phyloP scores from a whole-genome alignment of 192 early-diverging fungal species.

The Coemansia sp. region DNA sequence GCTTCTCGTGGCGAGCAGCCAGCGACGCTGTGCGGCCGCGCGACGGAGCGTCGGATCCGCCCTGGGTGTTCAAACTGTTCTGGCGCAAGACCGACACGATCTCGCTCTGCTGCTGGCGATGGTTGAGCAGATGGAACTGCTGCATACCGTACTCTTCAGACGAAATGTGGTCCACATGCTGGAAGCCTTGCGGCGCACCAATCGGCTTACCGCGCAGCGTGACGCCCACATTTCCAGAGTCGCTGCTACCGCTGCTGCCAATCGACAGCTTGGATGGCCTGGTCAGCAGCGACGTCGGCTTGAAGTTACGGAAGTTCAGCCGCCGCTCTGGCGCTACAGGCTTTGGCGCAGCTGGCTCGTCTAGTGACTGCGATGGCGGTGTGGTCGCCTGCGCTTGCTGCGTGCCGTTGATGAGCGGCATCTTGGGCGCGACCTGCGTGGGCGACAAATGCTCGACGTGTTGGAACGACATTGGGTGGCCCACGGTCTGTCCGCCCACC shows the following conservation, averaged over 20 bases:
- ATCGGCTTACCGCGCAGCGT: slow-evolving; percentile 40
- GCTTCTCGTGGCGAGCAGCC: slow-evolving; percentile 20
- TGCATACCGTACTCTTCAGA: slow-evolving; percentile 41
- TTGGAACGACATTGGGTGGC: slow-evolving; percentile 49
- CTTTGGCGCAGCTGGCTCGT: not conserved
- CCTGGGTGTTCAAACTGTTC: not conserved
- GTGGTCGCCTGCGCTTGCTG: not conserved
- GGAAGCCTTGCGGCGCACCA: slow-evolving; percentile 37
- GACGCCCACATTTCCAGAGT: not conserved
- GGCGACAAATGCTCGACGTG: slow-evolving; percentile 55
- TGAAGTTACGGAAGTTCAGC: slow-evolving; percentile 44
- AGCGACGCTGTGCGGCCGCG: slow-evolving; percentile 12
- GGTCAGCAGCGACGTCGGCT: slow-evolving; percentile 40
- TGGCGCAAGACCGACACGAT: slow-evolving; percentile 47
- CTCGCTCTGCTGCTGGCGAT: slow-evolving; percentile 48
- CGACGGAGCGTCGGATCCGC: not conserved
- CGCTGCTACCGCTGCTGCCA: slow-evolving; percentile 1
- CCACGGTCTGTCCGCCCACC: slow-evolving; percentile 44
- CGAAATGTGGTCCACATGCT: slow-evolving; percentile 49
- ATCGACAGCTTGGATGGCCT: slow-evolving; percentile 30
- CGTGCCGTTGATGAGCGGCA: slow-evolving; percentile 30
- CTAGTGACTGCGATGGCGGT: not conserved
- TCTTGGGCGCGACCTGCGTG: slow-evolving; percentile 35
- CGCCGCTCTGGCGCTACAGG: slow-evolving; percentile 19
- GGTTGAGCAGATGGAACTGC: slow-evolving; percentile 53